Evolutionary conservation across 2,329 filamentous ascomycete species (phyloP), one percentile per base, ranked within the genome.

Genomic region (Teratosphaeria gauchensis): DNA sequence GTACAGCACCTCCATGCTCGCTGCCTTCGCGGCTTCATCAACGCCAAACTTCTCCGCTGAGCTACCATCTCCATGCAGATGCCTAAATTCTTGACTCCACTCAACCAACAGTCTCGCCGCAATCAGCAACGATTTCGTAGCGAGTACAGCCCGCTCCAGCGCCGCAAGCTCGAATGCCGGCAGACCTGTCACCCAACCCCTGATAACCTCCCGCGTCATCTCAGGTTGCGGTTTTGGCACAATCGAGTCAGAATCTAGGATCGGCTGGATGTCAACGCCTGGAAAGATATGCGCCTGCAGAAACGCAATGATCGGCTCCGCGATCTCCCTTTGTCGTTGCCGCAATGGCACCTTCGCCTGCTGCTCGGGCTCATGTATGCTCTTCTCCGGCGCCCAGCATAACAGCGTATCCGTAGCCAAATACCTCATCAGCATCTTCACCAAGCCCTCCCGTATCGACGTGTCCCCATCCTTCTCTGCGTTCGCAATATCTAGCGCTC

Each of bases 331-430:
- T 76, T 99, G 94, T 21, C 86, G 77, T 53, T 88, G 81, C 16
- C 90, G 81, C 56, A 99, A 79, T 11, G 64, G 64, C 51, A 63
- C 63, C 24, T 84, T 78, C 38, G 76, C 77, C 4, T 77, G 78
- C 58, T 80, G 78, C 51, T 72, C 73, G 32, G 77, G 72, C 48
- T 84, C 72, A 70, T 81, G 74, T 60, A 76, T 65, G 53, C 75
- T 75, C 58, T 76, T 75, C 67, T 79, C 80, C 0, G 86, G 86
- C 19, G 84, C 90, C 89, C 91, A 96, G 81, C 92, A 97, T 1
- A 99, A 83, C 38, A 97, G 77, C 0, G 90, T 92, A 75, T 99
- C 94, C 0, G 94, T 97, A 67, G 91, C 86, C 30, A 99, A 82
- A 73, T 97, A 97, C 53, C 88, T 83, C 80, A 97, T 82, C 56